Base-by-base conservation (phyloP, 768 basidiomycete species). In the Coprinopsis sp. region DNA sequence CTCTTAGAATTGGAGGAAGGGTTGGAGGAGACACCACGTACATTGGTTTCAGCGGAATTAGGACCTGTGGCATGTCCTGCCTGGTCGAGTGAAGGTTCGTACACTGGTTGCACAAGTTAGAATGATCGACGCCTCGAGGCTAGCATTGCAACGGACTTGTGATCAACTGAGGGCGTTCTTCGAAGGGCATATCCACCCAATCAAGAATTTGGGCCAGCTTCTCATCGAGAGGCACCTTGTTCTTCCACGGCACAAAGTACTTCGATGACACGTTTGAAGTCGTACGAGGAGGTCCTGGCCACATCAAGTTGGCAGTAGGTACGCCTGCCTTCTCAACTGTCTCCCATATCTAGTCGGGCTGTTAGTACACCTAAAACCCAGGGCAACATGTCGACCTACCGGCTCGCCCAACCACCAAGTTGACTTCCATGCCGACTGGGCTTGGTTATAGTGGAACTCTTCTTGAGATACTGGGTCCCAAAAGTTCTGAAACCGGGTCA, bases 391-490 rank as follows among this genome's bases (percentile, higher is more conserved):
- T n/a, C 14, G 11, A 64, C 56, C 47, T 51, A 93, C 91, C 16
- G 92, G 91, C 60, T 94, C 91, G 36, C 93, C 93, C 12, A 76
- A 63, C 91, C 93, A 95, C 90, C 92, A 96, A 0, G 68, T 57
- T 0, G 86, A 58, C 47, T 80, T 74, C 80, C 83, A 85, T 21
- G 74, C 76, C 3, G 78, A 77, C 6, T 79, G 71, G 8, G 72
- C 64, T 8, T 72, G 67, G 47, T 83, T 84, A 58, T 92, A 93
- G 46, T 80, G 74, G 59, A 95, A 94, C 54, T 82, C 80, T 6
- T 69, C 66, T 33, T 73, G 50, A 0, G 72, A 71, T 12, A 57
- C 58, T 0, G 90, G 91, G 62, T 94, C 92, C 78, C 82, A 93
- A 62, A 95, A 96, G 55, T 88, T 87, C 89, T 91, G 56, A 14